Evolutionary conservation across 306 rosid species (phyloP), one percentile per base, ranked within the genome.

Genomic region (Vigna nakashimae): DNA sequence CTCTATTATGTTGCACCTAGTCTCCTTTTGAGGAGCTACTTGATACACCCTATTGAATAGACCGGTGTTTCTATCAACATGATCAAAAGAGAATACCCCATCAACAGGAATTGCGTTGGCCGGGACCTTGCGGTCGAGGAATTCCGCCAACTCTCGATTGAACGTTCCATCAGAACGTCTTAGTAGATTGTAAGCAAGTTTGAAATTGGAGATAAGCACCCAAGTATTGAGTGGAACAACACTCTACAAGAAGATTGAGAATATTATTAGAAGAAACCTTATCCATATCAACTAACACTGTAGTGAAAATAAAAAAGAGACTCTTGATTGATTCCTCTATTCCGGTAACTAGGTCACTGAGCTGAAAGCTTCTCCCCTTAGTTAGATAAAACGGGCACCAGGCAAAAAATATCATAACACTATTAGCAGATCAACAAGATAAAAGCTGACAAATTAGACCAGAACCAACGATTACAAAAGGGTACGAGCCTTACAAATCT

Each of bases 121-220:
- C 0, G 92, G 83, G 64, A 88, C 95, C 89, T 93, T 93, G 2
- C 98, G 87, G 22, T 93, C 98, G 7, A 93, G 98, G 43, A 87
- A 93, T 88, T 93, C 98, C 0, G 91, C 91, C 69, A 93, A 75
- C 69, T 90, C 95, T 2, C 98, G 81, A 76, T 93, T 93, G 87
- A 93, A 90, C 1, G 98, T 93, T 51, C 98, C 98, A 65, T 93
- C 98, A 0, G 97, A 80, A 2, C 98, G 95, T 68, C 98, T 92
- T 36, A 91, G 92, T 12, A 91, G 90, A 85, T 89, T 91, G 86
- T 93, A 93, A 55, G 97, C 91, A 4, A 93, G 86, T 90, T 93
- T 93, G 92, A 93, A 93, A 81, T 93, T 91, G 78, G 98, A 93
- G 84, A 93, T 93, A 43, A 93, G 97, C 1, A 91, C 95, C 98